These are phyloP conservation scores for Wickerhamiella cacticola DNA, from an alignment of 805 yeast species.

Conservation along the genomic window DNA sequence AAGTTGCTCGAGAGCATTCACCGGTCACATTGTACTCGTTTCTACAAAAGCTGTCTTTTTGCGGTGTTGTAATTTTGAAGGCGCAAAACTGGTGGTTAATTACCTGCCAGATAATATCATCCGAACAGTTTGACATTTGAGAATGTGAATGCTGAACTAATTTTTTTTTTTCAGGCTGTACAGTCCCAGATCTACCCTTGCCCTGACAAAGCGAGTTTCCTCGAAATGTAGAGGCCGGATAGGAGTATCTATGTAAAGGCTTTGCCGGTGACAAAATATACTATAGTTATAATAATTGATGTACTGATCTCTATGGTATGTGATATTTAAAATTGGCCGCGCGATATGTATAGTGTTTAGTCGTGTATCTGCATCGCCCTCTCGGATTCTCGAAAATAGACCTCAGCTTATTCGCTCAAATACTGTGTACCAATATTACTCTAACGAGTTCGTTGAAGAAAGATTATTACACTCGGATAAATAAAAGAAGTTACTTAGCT, in stretches of 20 bases:
- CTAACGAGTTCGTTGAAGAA: neutral
- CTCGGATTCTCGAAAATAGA: no score
- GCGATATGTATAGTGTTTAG: no score
- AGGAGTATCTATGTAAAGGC: no score
- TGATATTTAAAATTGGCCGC: no score
- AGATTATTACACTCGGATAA: conserved; percentile 27
- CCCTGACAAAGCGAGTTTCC: conserved; percentile 5
- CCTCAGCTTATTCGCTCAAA: no score
- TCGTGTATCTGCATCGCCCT: no score
- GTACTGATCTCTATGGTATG: no score
- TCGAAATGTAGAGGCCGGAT: neutral
- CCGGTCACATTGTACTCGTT: conserved; percentile 96
- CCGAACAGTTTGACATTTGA: conserved; percentile 33
- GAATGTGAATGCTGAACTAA: neutral
- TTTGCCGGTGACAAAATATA: no score
- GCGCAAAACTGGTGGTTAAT: conserved; percentile 94
- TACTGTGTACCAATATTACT: no score
- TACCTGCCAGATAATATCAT: conserved; percentile 93
- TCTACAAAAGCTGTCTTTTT: conserved; percentile 84
- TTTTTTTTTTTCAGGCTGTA: neutral
- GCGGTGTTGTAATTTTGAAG: conserved; percentile 77
- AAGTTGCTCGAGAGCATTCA: conserved; percentile 80
- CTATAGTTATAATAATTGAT: no score
- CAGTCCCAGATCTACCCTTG: neutral
- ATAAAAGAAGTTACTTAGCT: conserved; percentile 36